Conservation (phyloP, 1,139 yeast species). For the Diutina ranongensis region DNA sequence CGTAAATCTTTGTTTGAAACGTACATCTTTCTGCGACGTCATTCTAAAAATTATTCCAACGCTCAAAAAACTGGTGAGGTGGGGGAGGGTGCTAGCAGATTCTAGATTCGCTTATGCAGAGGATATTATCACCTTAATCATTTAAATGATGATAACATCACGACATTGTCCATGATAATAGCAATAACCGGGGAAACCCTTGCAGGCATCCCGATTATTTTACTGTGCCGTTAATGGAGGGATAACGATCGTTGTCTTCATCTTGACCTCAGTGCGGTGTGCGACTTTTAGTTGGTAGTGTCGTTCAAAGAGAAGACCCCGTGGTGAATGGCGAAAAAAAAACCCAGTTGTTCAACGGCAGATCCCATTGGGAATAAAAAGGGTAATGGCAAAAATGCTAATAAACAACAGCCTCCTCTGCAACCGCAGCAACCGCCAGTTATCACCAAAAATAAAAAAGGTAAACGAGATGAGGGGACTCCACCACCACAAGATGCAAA, state of each 20-base stretch:
- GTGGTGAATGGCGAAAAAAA: conserved; percentile 6
- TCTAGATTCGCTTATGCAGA: background rate
- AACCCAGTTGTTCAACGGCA: background rate
- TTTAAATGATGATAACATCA: no score
- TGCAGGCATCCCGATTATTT: no score
- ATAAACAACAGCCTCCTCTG: background rate
- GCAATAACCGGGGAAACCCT: background rate
- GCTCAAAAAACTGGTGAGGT: no score
- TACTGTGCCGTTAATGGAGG: no score
- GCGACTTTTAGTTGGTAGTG: background rate
- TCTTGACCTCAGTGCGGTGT: background rate
- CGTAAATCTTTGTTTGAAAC: no score
- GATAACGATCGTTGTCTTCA: background rate
- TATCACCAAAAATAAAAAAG: conserved; percentile 1
- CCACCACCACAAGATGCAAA: background rate
- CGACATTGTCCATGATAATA: no score
- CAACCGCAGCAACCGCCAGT: background rate
- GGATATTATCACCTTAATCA: background rate
- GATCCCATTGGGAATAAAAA: background rate
- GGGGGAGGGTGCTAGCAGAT: background rate
- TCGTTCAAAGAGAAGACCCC: no score
- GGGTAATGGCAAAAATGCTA: background rate
- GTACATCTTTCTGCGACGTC: no score
- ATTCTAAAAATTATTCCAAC: no score
- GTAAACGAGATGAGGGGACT: background rate